Conservation (phyloP, 1,139 yeast species). For the Saccharomycopsis phalli region DNA sequence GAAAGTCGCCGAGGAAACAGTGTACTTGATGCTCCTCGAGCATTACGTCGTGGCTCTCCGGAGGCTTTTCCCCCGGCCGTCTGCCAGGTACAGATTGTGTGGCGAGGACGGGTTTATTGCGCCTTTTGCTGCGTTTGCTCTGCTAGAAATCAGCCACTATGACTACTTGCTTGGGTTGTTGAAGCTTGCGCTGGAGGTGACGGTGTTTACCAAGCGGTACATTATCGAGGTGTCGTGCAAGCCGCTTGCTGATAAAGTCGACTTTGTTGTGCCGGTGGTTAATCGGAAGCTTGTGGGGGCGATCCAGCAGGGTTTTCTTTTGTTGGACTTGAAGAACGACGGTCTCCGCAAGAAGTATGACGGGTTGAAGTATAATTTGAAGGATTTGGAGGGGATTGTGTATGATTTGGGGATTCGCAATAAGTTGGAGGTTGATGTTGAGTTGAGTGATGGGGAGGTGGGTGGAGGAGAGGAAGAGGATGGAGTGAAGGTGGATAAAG, state of each 20-base stretch:
- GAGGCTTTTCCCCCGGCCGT: too few species aligned
- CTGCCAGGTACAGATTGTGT: too few species aligned
- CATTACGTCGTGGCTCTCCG: too few species aligned
- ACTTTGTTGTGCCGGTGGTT: background rate
- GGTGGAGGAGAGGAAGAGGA: too few species aligned
- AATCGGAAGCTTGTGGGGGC: background rate
- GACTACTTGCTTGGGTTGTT: constrained; percentile 5
- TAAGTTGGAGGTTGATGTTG: background rate
- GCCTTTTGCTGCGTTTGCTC: too few species aligned
- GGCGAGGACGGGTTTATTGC: too few species aligned
- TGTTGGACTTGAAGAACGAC: constrained; percentile 9
- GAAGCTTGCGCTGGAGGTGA: background rate
- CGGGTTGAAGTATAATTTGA: constrained; percentile 6
- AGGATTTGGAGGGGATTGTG: constrained; percentile 1
- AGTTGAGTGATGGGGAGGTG: background rate
- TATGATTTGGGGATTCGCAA: constrained; percentile 7
- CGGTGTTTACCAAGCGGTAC: background rate
- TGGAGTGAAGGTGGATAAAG: background rate
- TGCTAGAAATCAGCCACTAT: background rate
- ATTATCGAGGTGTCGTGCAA: background rate
- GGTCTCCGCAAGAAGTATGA: constrained; percentile 3
- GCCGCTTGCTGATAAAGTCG: background rate
- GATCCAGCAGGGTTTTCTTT: constrained; percentile 4
- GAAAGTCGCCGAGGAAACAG: too few species aligned
- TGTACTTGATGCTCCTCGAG: too few species aligned